These are phyloP conservation scores for Adenanthera pavonina DNA, from an alignment of 306 rosid species.

Conservation along the genomic window DNA sequence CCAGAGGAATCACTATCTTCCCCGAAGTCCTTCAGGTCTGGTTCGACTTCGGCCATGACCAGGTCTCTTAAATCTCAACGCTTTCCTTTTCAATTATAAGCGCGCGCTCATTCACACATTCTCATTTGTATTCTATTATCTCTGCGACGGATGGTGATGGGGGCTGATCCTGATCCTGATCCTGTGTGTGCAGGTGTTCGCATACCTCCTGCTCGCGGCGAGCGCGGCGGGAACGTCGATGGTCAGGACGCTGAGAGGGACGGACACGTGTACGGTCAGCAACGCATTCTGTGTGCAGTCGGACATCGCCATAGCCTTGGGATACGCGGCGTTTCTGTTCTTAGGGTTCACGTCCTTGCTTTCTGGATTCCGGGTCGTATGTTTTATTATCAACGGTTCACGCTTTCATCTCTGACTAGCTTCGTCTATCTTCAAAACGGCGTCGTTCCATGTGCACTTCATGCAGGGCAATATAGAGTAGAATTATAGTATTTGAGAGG, in stretches of 20 bases:
- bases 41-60: conserved; percentile 99
- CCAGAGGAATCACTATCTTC: conserved; percentile 79
- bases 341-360: conserved; percentile 81
- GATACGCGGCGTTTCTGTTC: conserved; percentile 82
- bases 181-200: conserved; percentile 69
- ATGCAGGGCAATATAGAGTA: not conserved
- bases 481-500: conserved; percentile 42
- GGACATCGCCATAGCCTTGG: conserved; percentile 73
- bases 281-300: conserved; percentile 79
- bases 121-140: not conserved
- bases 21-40: conserved; percentile 89
- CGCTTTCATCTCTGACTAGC: conserved; percentile 68
- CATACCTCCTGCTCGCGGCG: conserved; percentile 84
- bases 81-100: not conserved
- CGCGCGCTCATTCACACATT: not conserved
- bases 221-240: conserved; percentile 90
- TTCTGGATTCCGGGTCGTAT: conserved; percentile 87
- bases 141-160: not conserved
- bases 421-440: not conserved
- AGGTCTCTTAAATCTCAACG: conserved; percentile 55
- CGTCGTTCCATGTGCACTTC: conserved; percentile 4
- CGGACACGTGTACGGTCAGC: conserved; percentile 71
- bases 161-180: conserved; percentile 13
- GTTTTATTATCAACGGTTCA: conserved; percentile 85
- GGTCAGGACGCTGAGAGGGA: conserved; percentile 55